Evolutionary conservation across 441 rosid species (phyloP).

Genomic region (Adansonia rubrostipa): DNA sequence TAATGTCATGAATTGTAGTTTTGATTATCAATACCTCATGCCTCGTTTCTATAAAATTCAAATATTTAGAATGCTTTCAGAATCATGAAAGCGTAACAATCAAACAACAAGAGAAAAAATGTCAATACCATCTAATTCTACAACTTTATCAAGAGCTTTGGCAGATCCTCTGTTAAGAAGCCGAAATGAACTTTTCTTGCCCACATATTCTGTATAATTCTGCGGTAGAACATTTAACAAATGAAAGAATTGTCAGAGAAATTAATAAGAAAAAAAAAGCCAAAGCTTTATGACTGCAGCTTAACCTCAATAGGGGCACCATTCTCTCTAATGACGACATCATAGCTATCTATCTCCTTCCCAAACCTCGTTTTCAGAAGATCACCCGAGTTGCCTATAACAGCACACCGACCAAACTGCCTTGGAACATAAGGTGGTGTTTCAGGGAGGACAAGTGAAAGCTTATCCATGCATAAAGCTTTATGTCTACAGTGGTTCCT

Average conservation of each 20-base stretch:
- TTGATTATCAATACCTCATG: conserved; percentile 80
- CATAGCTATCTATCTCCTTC: conserved; percentile 84
- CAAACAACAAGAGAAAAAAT: conserved; percentile 17
- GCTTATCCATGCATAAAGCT: conserved; percentile 83
- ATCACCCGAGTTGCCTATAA: conserved; percentile 96
- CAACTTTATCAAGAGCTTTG: conserved; percentile 98
- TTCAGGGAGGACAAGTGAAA: conserved; percentile 79
- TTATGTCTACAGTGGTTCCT: conserved; percentile 81
- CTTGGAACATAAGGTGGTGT: conserved; percentile 79
- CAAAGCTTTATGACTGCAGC: conserved; percentile 20
- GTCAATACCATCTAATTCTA: conserved; percentile 85
- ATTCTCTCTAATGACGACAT: conserved; percentile 87
- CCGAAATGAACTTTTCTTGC: conserved; percentile 81
- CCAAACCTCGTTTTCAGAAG: conserved; percentile 88
- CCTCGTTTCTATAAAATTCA: conserved; percentile 60
- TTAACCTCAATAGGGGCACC: conserved; percentile 91
- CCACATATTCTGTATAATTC: conserved; percentile 59
- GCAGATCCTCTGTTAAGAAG: conserved; percentile 98
- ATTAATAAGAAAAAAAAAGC: neutral
- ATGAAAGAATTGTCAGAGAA: conserved; percentile 6
- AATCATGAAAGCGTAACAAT: conserved; percentile 22
- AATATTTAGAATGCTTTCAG: conserved; percentile 32
- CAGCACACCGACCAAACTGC: conserved; percentile 90
- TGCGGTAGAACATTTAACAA: conserved; percentile 27
- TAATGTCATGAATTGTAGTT: conserved; percentile 95